Evolutionary conservation across 768 basidiomycete genomes (phyloP).

Genomic region (Xerocomellus intermedius): DNA sequence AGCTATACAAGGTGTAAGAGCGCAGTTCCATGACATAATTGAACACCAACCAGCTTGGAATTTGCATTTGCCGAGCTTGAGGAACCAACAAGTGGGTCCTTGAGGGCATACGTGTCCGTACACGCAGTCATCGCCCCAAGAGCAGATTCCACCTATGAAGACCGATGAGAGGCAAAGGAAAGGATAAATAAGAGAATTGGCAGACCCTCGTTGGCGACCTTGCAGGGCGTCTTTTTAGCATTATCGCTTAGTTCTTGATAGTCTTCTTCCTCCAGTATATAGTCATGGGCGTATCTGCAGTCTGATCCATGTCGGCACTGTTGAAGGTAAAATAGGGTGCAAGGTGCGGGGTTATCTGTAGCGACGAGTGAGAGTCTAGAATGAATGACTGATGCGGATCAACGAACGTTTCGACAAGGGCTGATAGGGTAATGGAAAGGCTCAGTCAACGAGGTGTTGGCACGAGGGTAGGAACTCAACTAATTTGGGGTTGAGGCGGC

Average conservation of each 20-base stretch:
- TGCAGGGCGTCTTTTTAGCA: slow-evolving; percentile 64
- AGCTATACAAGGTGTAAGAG: slow-evolving; percentile 26
- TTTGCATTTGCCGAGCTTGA: slow-evolving; percentile 58
- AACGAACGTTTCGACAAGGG: slow-evolving; percentile 61
- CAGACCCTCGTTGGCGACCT: slow-evolving; percentile 55
- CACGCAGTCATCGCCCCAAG: slow-evolving; percentile 60
- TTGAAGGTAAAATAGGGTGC: slow-evolving; percentile 63
- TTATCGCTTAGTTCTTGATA: slow-evolving; percentile 52
- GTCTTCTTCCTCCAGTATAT: slow-evolving; percentile 52
- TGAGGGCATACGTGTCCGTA: slow-evolving; percentile 39
- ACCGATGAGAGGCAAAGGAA: background rate
- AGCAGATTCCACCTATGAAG: slow-evolving; percentile 49
- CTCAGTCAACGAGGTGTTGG: slow-evolving; percentile 17
- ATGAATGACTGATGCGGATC: slow-evolving; percentile 2
- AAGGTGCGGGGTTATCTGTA: slow-evolving; percentile 59
- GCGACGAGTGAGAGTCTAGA: background rate
- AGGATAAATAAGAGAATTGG: background rate
- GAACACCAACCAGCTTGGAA: slow-evolving; percentile 54
- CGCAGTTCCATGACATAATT: slow-evolving; percentile 5
- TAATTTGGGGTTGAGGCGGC: slow-evolving; percentile 52
- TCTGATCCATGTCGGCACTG: slow-evolving; percentile 56
- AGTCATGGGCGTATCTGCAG: slow-evolving; percentile 65
- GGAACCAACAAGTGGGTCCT: slow-evolving; percentile 50
- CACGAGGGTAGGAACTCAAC: slow-evolving; percentile 37
- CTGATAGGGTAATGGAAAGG: slow-evolving; percentile 32